Percentiles rank a stretch among this genome's conserved stretches.
These are phyloP conservation scores for Phaeosphaeria sp. DNA, from an alignment of 2,329 filamentous ascomycete genomes.

Conservation along the genomic window DNA sequence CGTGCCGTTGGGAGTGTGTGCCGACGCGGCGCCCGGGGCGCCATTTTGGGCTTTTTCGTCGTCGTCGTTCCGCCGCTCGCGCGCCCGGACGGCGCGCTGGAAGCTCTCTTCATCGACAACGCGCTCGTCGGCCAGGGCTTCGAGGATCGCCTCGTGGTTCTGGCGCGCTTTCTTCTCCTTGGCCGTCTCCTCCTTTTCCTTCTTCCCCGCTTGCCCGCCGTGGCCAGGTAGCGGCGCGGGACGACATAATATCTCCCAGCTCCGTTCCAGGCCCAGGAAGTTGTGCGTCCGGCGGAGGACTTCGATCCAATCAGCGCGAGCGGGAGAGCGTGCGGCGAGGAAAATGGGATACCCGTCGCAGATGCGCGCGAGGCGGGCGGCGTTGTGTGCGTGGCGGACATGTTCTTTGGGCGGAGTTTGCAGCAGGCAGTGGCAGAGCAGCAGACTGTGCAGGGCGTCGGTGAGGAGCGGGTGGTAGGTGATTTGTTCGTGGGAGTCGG, in stretches of 20 bases:
- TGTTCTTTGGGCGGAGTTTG: constrained; percentile 81
- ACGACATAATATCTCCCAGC: constrained; percentile 75
- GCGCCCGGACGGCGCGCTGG: constrained; percentile 66
- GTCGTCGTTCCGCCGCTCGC: constrained; percentile 63
- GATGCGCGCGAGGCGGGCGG: constrained; percentile 74
- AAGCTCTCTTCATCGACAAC: constrained; percentile 72
- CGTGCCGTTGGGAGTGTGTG: too few species aligned
- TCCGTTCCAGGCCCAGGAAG: constrained; percentile 69
- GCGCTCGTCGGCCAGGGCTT: constrained; percentile 71
- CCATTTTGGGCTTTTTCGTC: constrained; percentile 63
- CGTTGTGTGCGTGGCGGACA: constrained; percentile 81
- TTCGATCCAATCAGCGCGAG: constrained; percentile 81
- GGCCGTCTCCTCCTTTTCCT: constrained; percentile 49
- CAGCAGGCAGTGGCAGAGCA: constrained; percentile 78
- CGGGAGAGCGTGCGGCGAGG: constrained; percentile 72
- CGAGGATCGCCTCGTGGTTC: constrained; percentile 70
- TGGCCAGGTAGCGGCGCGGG: constrained; percentile 52
- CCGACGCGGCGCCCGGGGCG: too few species aligned
- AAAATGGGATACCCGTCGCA: constrained; percentile 84
- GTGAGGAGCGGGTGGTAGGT: constrained; percentile 83
- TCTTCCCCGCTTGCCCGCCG: constrained; percentile 4
- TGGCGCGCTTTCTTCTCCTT: constrained; percentile 65
- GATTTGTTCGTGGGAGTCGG: constrained; percentile 66
- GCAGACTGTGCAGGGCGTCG: constrained; percentile 78
- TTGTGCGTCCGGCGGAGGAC: constrained; percentile 71